These are phyloP conservation scores for Henckelia pumila DNA, from an alignment of 257 asterid genomes.

Conservation along the genomic window DNA sequence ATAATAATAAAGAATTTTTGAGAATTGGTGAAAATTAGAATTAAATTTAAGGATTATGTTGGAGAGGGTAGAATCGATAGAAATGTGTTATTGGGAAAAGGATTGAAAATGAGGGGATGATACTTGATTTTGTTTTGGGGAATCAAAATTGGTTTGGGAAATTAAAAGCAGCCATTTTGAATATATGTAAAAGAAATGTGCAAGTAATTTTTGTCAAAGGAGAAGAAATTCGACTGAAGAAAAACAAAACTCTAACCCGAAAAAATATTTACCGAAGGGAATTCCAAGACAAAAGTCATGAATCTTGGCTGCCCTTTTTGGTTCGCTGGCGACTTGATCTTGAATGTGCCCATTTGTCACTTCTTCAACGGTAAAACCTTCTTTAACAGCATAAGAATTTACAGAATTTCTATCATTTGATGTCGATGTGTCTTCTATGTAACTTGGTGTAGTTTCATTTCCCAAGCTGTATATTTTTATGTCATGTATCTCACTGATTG, in stretches of 20 bases:
- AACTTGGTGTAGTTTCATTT: conserved; percentile 37
- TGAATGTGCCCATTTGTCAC: conserved; percentile 36
- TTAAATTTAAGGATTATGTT: background rate
- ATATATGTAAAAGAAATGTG: background rate
- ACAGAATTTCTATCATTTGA: conserved; percentile 48
- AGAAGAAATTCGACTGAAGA: background rate
- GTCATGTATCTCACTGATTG: conserved; percentile 47
- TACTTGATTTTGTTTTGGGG: background rate
- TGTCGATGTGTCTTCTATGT: conserved; percentile 41
- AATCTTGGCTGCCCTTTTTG: conserved; percentile 68
- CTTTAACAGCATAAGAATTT: conserved; percentile 33
- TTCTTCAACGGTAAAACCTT: conserved; percentile 33
- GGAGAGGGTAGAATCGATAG: background rate
- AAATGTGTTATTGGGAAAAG: background rate
- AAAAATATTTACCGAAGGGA: conserved; percentile 69
- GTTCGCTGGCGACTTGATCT: conserved; percentile 38
- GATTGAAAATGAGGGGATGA: background rate
- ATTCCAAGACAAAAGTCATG: conserved; percentile 95
- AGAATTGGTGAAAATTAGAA: background rate
- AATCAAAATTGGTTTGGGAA: background rate
- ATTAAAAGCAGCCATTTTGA: background rate
- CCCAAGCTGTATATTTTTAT: conserved; percentile 37
- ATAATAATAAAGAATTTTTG: background rate
- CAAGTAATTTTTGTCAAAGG: conserved; percentile 5
- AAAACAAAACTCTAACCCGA: conserved; percentile 7